A percentile compares a stretch with the other conserved stretches of the same genome.
Conservation (phyloP, 768 basidiomycete genomes). For the Russula compacta region DNA sequence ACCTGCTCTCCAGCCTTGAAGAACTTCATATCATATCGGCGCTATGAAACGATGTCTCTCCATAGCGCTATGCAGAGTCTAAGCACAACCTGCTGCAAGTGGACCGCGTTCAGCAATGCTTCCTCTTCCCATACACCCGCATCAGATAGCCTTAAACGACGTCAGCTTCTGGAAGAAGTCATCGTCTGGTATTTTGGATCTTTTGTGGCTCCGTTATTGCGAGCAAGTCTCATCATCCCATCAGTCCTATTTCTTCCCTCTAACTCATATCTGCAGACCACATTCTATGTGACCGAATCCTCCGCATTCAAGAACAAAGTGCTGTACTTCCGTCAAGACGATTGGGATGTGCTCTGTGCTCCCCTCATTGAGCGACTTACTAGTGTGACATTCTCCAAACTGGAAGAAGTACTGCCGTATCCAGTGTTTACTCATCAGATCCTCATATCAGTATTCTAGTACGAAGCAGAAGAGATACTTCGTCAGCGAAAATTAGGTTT, state of each 20-base stretch:
- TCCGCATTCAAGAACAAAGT: constrained; percentile 74
- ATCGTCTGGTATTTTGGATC: constrained; percentile 92
- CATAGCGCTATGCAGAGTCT: constrained; percentile 74
- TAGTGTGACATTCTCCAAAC: constrained; percentile 55
- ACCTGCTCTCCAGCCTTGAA: constrained; percentile 47
- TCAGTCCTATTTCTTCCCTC: neutral
- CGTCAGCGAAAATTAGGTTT: constrained; percentile 70
- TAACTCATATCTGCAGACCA: constrained; percentile 45
- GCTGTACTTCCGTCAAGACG: constrained; percentile 90
- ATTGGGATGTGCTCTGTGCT: constrained; percentile 77
- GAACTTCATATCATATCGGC: constrained; percentile 61
- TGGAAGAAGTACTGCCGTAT: constrained; percentile 49
- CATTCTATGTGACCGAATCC: constrained; percentile 92
- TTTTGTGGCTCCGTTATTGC: constrained; percentile 70
- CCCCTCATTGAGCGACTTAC: constrained; percentile 76
- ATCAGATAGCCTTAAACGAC: constrained; percentile 64
- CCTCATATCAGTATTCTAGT: constrained; percentile 30
- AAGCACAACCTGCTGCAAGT: constrained; percentile 64
- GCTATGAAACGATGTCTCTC: constrained; percentile 73
- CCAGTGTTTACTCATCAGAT: neutral
- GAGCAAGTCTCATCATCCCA: constrained; percentile 36
- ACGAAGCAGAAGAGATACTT: constrained; percentile 55
- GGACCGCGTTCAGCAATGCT: constrained; percentile 49
- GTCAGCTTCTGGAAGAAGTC: constrained; percentile 80
- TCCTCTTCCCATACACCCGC: constrained; percentile 39